Evolutionary conservation across 1,139 yeast genomes (phyloP).

Genomic region (Hemisphaericaspora xylanilytica): DNA sequence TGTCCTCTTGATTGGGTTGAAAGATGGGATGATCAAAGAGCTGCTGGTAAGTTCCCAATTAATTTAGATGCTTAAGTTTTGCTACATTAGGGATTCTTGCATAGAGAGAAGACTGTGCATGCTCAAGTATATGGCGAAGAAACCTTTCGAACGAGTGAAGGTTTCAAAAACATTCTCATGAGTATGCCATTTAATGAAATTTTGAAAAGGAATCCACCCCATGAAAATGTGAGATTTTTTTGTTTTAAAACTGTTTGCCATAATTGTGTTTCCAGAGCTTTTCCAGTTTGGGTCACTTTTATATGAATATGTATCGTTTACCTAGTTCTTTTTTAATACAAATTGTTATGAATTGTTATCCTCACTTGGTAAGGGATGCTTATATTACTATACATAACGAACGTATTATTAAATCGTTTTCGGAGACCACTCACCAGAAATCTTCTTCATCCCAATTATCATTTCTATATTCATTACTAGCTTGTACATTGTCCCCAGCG

Average conservation of each 20-base stretch:
- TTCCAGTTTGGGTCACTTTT: not conserved
- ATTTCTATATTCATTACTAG: conserved; percentile 52
- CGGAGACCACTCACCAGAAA: conserved; percentile 41
- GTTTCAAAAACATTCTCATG: too few relatives aligned
- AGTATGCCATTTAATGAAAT: not conserved
- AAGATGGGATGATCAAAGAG: conserved; percentile 96
- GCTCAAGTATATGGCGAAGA: too few relatives aligned
- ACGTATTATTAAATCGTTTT: too few relatives aligned
- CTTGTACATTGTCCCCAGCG: conserved; percentile 45
- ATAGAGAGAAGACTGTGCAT: too few relatives aligned
- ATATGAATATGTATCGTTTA: not conserved
- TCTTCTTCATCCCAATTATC: conserved; percentile 68
- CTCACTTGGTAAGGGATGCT: too few relatives aligned
- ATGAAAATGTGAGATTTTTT: not conserved
- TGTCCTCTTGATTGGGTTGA: conserved; percentile 94
- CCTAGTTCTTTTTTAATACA: conserved; percentile 1
- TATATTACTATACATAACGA: not conserved
- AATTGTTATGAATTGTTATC: not conserved
- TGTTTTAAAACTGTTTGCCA: not conserved
- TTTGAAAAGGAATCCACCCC: not conserved
- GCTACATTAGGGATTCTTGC: too few relatives aligned
- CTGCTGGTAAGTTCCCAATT: conserved; percentile 50
- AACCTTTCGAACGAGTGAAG: too few relatives aligned
- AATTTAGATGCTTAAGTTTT: conserved; percentile 24
- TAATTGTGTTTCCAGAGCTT: not conserved